Conservation (phyloP, 768 basidiomycete genomes). For the Panaeolus cyanescens region DNA sequence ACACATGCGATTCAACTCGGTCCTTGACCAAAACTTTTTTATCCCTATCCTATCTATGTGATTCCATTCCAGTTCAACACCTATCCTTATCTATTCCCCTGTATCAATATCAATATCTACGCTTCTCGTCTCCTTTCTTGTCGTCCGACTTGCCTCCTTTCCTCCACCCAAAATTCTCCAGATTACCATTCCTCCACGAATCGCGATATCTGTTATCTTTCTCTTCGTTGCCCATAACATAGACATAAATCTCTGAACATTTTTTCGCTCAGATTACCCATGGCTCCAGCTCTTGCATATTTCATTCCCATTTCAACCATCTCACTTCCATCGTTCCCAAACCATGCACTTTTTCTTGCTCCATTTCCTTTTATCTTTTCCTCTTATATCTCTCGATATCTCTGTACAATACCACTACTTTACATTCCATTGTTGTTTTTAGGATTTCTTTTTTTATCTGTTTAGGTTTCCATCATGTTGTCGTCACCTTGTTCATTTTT, state of each 20-base stretch:
- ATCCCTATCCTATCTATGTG: not conserved
- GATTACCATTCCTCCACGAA: not conserved
- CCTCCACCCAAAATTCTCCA: not conserved
- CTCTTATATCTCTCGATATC: not conserved
- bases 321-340: not conserved
- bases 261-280: too few relatives aligned
- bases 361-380: not conserved
- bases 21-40: not conserved
- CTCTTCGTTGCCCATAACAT: not conserved
- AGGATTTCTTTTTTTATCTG: not conserved
- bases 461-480: not conserved
- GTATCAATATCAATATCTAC: not conserved
- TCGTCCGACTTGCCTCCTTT: not conserved
- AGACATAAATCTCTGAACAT: not conserved
- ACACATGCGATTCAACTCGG: not conserved
- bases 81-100: not conserved
- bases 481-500: not conserved
- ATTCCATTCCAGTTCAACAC: not conserved
- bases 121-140: not conserved
- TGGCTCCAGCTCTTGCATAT: not conserved
- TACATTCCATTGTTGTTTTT: not conserved
- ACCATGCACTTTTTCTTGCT: not conserved
- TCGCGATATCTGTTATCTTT: not conserved
- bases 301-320: not conserved
- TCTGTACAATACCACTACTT: not conserved